Conservation (phyloP, 140 eudicot genomes). For the Anethum foeniculum region DNA sequence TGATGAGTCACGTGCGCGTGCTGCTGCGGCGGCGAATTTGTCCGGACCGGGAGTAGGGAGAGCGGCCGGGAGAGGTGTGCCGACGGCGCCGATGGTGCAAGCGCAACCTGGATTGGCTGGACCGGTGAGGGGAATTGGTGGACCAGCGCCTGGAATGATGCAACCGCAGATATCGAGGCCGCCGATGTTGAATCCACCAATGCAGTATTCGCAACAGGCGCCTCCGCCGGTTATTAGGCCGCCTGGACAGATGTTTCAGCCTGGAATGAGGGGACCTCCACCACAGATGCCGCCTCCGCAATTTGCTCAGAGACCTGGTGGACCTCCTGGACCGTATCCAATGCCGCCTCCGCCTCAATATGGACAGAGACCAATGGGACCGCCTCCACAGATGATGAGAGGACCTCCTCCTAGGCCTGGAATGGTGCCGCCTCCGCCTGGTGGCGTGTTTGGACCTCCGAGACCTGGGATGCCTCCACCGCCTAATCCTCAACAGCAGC, state of each 20-base stretch:
- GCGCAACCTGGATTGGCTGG: slow-evolving; percentile 90
- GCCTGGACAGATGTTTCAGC: slow-evolving; percentile 44
- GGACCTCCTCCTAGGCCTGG: slow-evolving; percentile 81
- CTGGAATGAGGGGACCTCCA: slow-evolving; percentile 56
- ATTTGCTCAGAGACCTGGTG: slow-evolving; percentile 34
- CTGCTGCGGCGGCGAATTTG: slow-evolving; percentile 44
- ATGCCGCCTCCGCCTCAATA: slow-evolving; percentile 41
- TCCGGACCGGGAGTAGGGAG: slow-evolving; percentile 84
- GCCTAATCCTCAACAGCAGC: slow-evolving; percentile 24
- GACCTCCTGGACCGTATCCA: slow-evolving; percentile 41
- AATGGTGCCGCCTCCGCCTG: slow-evolving; percentile 74
- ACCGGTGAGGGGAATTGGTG: slow-evolving; percentile 84
- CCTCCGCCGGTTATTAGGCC: slow-evolving; percentile 40
- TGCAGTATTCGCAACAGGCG: slow-evolving; percentile 63
- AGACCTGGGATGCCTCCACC: slow-evolving; percentile 34
- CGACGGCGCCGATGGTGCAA: slow-evolving; percentile 51
- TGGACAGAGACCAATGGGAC: slow-evolving; percentile 69
- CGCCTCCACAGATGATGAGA: slow-evolving; percentile 69
- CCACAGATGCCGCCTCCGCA: slow-evolving; percentile 55
- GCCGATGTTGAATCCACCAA: slow-evolving; percentile 37
- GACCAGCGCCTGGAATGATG: slow-evolving; percentile 94
- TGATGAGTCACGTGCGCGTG: slow-evolving; percentile 65
- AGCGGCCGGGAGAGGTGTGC: slow-evolving; percentile 85
- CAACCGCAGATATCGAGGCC: slow-evolving; percentile 85
- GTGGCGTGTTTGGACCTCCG: slow-evolving; percentile 29